Evolutionary conservation across 2,329 filamentous ascomycete genomes (phyloP).

Genomic region (Cercospora beticola): DNA sequence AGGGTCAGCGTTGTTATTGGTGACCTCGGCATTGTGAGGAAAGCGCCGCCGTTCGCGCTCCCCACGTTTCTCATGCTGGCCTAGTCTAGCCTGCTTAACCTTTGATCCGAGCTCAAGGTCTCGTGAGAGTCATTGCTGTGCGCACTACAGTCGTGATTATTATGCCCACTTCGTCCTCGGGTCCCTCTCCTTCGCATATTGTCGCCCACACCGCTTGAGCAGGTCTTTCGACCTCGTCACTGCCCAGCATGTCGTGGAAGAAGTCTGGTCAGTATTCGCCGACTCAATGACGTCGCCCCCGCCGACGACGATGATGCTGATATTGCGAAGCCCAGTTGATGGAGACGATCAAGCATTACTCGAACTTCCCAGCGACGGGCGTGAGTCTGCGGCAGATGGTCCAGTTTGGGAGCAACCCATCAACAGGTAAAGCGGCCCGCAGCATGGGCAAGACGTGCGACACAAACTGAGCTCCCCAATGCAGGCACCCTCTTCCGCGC

Average conservation of each 20-base stretch:
- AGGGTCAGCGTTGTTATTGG: neutral
- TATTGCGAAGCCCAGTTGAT: conserved; percentile 30
- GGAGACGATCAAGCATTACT: conserved; percentile 38
- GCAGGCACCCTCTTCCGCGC: conserved; percentile 92
- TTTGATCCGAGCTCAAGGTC: conserved; percentile 14
- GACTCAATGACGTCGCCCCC: conserved; percentile 20
- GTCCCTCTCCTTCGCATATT: conserved; percentile 14
- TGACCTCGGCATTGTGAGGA: neutral
- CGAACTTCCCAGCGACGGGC: conserved; percentile 93
- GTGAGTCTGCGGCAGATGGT: conserved; percentile 98
- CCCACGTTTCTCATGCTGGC: conserved; percentile 6
- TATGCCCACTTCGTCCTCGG: neutral
- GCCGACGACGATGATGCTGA: conserved; percentile 14
- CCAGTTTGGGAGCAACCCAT: conserved; percentile 93
- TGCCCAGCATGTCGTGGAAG: conserved; percentile 37
- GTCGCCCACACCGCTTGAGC: conserved; percentile 16
- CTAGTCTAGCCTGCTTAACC: conserved; percentile 6
- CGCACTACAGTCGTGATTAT: conserved; percentile 7
- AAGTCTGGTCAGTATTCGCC: conserved; percentile 28
- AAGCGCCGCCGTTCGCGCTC: neutral
- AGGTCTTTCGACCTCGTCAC: conserved; percentile 19
- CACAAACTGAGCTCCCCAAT: neutral
- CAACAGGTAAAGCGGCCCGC: conserved; percentile 63
- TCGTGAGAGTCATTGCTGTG: conserved; percentile 18
- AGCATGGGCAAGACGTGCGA: neutral